These are phyloP conservation scores for Phtheirospermum japonicum DNA, from an alignment of 257 asterid species.

Conservation along the genomic window DNA sequence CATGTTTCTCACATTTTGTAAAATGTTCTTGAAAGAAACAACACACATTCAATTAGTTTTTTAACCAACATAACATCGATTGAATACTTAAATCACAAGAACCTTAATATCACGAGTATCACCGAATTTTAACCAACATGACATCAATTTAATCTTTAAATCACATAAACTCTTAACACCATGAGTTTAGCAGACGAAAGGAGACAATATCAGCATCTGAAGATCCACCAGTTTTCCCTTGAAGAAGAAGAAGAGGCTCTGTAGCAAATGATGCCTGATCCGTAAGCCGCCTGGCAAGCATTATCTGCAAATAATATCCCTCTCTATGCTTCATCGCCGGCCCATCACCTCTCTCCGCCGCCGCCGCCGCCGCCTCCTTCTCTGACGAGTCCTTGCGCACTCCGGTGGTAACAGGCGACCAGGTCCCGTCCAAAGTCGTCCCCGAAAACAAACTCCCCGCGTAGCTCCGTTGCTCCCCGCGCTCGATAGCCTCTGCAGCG, in stretches of 20 bases:
- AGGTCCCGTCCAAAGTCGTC: constrained; percentile 67
- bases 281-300: constrained; percentile 62
- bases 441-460: constrained; percentile 79
- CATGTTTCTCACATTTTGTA: too few relatives aligned
- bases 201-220: constrained; percentile 65
- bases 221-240: constrained; percentile 39
- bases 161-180: too few relatives aligned
- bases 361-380: constrained; percentile 36
- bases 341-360: constrained; percentile 25
- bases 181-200: too few relatives aligned
- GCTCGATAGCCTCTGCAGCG: constrained; percentile 69
- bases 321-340: constrained; percentile 51
- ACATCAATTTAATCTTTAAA: too few relatives aligned
- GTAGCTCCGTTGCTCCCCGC: constrained; percentile 72
- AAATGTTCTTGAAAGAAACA: too few relatives aligned
- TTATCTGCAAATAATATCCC: constrained; percentile 65
- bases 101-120: too few relatives aligned
- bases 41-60: too few relatives aligned
- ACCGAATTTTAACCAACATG: too few relatives aligned
- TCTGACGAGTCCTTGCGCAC: constrained; percentile 37
- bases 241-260: constrained; percentile 48
- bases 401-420: constrained; percentile 52
- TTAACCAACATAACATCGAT: too few relatives aligned
- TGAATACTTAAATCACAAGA: too few relatives aligned
- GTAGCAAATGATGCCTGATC: constrained; percentile 58